A percentile compares a stretch with the other conserved stretches of the same genome.
Conservation (phyloP, 345 rosid species). For the Corchorus olitorius region DNA sequence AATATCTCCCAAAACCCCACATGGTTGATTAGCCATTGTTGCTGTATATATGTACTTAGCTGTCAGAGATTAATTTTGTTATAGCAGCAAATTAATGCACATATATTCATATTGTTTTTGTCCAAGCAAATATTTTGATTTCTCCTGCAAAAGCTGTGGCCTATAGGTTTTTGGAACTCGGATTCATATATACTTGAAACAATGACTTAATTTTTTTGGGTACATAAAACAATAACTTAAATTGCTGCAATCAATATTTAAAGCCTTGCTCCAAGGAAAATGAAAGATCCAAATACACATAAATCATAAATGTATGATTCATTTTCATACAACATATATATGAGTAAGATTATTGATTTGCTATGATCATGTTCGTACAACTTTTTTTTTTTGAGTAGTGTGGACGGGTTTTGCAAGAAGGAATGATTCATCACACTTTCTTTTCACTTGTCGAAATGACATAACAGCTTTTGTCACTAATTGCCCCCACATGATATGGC, state of each 20-base stretch:
- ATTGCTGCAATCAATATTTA: too few species aligned
- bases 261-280: not conserved
- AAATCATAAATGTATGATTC: not conserved
- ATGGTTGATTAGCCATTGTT: not conserved
- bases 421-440: conserved; percentile 31
- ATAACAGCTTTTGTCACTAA: conserved; percentile 34
- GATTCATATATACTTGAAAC: not conserved
- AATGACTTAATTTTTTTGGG: too few species aligned
- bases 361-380: conserved; percentile 22
- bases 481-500: conserved; percentile 35
- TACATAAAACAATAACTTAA: not conserved
- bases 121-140: not conserved
- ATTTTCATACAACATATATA: not conserved
- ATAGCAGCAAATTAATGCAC: not conserved
- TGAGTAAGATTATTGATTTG: conserved; percentile 13
- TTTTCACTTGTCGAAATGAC: conserved; percentile 35
- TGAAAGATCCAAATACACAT: not conserved
- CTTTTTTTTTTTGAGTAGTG: conserved; percentile 3
- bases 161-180: not conserved
- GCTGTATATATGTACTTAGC: not conserved
- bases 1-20: too few species aligned
- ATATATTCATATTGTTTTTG: too few species aligned
- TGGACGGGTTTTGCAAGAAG: conserved; percentile 28
- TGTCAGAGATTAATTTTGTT: conserved; percentile 1
- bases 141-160: not conserved